Evolutionary conservation across 352 stramenopile species (phyloP).

Genomic region (Phytophthora nicotianae): DNA sequence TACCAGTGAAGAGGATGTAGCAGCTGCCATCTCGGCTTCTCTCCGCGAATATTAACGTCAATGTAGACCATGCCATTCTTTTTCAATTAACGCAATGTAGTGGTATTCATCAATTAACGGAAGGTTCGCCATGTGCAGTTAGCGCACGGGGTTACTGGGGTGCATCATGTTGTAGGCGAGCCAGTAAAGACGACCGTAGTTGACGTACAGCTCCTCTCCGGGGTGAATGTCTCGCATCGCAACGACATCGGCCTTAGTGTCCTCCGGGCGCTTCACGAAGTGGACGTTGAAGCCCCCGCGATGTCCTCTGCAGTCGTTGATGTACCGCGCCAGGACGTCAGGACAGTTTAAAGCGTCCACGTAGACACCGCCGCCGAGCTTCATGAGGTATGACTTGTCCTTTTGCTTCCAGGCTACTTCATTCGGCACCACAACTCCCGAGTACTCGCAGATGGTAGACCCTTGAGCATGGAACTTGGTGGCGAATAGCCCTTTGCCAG

Average conservation of each 20-base stretch:
- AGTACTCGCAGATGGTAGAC: constrained; percentile 52
- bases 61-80: constrained; percentile 1
- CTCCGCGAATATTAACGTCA: constrained; percentile 65
- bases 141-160: constrained; percentile 56
- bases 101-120: not conserved
- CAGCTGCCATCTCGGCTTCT: constrained; percentile 65
- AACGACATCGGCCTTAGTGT: constrained; percentile 60
- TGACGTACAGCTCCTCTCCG: constrained; percentile 77
- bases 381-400: constrained; percentile 86
- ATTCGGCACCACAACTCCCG: constrained; percentile 43
- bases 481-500: constrained; percentile 60
- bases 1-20: constrained; percentile 65
- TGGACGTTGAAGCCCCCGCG: constrained; percentile 68
- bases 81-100: not conserved
- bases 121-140: constrained; percentile 10
- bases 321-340: constrained; percentile 69
- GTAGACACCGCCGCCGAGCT: constrained; percentile 76
- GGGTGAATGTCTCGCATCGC: constrained; percentile 59
- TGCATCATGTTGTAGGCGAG: constrained; percentile 77
- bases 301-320: constrained; percentile 78
- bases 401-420: constrained; percentile 56
- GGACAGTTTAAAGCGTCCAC: constrained; percentile 62
- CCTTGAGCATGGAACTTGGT: constrained; percentile 32
- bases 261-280: constrained; percentile 67
- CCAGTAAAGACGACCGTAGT: constrained; percentile 88